phyloP scores from a whole-genome alignment of 805 yeast species.

The Yamadazyma insecticola region DNA sequence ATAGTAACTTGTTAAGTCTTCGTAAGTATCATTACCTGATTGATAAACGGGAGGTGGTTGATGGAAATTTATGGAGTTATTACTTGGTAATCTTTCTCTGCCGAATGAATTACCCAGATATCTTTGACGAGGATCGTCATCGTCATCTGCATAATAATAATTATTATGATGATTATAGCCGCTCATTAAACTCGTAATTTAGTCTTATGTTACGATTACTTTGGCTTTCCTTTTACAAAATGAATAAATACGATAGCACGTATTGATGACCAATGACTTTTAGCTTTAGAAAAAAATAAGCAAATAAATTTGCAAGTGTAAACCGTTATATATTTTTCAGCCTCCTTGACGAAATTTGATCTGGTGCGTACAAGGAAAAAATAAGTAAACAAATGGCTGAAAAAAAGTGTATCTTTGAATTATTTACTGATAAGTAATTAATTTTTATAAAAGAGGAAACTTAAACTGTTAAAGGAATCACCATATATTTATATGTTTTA shows the following conservation, averaged over 20 bases:
- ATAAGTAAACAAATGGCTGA: conserved; percentile 9
- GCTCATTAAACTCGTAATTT: neutral
- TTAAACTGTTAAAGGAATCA: too few species aligned
- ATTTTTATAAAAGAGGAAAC: too few species aligned
- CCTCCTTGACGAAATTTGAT: too few species aligned
- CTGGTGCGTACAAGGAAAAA: neutral
- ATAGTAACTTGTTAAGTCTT: conserved; percentile 19
- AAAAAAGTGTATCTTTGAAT: too few species aligned
- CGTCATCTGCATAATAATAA: neutral
- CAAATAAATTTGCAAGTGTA: too few species aligned
- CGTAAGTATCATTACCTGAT: conserved; percentile 14
- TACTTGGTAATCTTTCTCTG: conserved; percentile 10
- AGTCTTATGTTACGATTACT: neutral
- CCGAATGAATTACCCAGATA: too few species aligned
- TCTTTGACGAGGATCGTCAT: conserved; percentile 1
- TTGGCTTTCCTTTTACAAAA: too few species aligned
- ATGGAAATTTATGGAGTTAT: conserved; percentile 21
- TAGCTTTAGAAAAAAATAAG: neutral
- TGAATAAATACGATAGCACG: too few species aligned
- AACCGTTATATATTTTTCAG: too few species aligned
- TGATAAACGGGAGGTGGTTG: conserved; percentile 23
- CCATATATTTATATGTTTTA: too few species aligned
- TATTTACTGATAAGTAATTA: too few species aligned
- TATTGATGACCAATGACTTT: too few species aligned
- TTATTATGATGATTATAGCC: conserved; percentile 6